A percentile compares a stretch with the other conserved stretches of the same genome.
phyloP scores from a whole-genome alignment of 176 grass and related monocot species.

The Thinopyrum elongatum region DNA sequence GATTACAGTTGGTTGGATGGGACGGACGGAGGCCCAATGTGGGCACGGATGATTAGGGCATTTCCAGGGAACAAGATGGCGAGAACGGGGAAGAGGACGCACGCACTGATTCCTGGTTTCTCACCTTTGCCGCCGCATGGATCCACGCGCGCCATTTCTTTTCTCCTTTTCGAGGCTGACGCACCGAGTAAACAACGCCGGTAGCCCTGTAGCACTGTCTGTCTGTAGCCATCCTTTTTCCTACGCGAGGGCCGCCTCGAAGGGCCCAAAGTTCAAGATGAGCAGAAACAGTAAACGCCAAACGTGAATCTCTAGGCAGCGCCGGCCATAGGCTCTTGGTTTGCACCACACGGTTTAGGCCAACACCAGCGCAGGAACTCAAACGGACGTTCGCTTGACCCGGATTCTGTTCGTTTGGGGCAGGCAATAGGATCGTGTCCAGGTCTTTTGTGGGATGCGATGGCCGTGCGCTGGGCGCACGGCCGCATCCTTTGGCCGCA shows the following conservation, averaged over 20 bases:
- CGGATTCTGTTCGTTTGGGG: too few relatives aligned
- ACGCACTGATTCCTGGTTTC: constrained; percentile 4
- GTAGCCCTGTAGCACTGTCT: background rate
- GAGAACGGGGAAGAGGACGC: constrained; percentile 17
- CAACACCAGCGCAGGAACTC: too few relatives aligned
- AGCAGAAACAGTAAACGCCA: background rate
- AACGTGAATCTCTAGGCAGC: constrained; percentile 28
- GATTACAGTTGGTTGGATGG: background rate
- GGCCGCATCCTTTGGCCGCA: too few relatives aligned
- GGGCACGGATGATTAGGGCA: constrained; percentile 15
- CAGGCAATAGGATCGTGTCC: too few relatives aligned
- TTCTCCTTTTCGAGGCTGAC: background rate
- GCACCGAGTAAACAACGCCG: constrained; percentile 8
- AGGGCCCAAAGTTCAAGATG: background rate
- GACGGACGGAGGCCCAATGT: background rate
- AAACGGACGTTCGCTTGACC: too few relatives aligned
- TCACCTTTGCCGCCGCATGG: background rate
- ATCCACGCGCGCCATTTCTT: background rate
- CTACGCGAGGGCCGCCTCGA: background rate
- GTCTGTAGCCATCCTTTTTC: background rate
- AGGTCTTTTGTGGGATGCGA: too few relatives aligned
- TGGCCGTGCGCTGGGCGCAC: too few relatives aligned
- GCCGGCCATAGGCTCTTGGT: background rate
- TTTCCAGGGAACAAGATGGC: constrained; percentile 31
- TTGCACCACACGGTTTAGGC: too few relatives aligned